phyloP scores from a whole-genome alignment of 2,329 filamentous ascomycete species.

The Penicillium concentricum region DNA sequence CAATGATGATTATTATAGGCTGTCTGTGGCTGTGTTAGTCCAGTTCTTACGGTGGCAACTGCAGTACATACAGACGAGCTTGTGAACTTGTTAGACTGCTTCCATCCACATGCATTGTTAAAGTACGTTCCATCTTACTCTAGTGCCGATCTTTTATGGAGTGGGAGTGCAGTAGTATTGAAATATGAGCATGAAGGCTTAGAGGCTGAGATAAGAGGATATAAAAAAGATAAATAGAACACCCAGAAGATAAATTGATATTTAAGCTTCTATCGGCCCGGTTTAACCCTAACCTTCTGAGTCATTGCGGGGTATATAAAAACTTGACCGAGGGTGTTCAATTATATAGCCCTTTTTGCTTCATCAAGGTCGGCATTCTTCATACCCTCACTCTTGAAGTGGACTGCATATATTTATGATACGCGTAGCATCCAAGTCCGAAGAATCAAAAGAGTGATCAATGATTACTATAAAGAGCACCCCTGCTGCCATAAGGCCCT shows the following conservation, averaged over 20 bases:
- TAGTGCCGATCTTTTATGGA: neutral
- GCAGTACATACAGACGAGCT: neutral
- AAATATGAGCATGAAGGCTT: neutral
- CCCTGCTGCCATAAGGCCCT: too few relatives aligned
- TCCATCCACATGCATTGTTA: slow-evolving; percentile 1
- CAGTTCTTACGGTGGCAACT: too few relatives aligned
- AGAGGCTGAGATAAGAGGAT: neutral
- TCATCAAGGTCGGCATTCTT: too few relatives aligned
- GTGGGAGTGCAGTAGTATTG: too few relatives aligned
- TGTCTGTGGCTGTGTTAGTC: slow-evolving; percentile 4
- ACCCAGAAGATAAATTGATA: too few relatives aligned
- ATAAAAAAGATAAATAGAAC: too few relatives aligned
- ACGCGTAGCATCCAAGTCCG: too few relatives aligned
- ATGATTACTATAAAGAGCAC: too few relatives aligned
- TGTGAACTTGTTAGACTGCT: neutral
- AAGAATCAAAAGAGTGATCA: too few relatives aligned
- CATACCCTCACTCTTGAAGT: too few relatives aligned
- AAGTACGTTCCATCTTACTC: neutral
- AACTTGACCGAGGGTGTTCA: neutral
- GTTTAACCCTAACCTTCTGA: slow-evolving; percentile 1
- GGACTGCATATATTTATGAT: too few relatives aligned
- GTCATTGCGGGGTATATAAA: neutral
- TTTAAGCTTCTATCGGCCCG: neutral
- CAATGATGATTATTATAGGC: slow-evolving; percentile 7
- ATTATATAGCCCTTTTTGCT: neutral